phyloP scores from a whole-genome alignment of 371 early-diverging fungal genomes.

The Apophysomyces variabilis region DNA sequence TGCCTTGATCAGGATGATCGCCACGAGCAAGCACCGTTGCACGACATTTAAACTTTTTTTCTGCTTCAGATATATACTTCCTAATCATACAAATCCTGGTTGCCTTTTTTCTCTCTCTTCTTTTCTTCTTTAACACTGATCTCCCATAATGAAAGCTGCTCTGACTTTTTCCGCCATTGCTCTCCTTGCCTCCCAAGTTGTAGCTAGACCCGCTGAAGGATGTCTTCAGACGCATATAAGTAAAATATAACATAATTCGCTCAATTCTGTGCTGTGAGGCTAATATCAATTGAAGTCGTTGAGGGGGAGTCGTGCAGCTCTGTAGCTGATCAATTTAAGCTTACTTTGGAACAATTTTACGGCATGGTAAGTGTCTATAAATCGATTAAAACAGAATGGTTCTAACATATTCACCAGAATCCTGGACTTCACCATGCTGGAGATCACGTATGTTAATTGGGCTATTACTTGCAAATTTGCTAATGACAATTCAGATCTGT shows the following conservation, averaged over 20 bases:
- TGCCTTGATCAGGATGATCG: conserved; percentile 6
- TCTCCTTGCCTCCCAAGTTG: conserved; percentile 14
- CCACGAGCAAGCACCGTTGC: conserved; percentile 1
- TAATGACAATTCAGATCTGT: conserved; percentile 9
- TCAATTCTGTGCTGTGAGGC: conserved; percentile 10
- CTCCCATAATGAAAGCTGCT: not conserved
- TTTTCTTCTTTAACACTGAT: not conserved
- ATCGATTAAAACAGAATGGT: not conserved
- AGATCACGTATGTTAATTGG: conserved; percentile 11
- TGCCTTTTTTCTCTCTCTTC: not conserved
- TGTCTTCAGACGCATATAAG: conserved; percentile 6
- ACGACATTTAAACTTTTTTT: conserved; percentile 6
- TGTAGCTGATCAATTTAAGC: conserved; percentile 23
- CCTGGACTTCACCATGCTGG: conserved; percentile 28
- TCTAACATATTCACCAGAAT: conserved; percentile 6
- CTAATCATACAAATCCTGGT: not conserved
- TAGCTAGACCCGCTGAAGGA: conserved; percentile 5
- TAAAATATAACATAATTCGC: conserved; percentile 17
- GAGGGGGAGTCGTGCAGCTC: conserved; percentile 21
- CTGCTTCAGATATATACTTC: not conserved
- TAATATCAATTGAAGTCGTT: not conserved
- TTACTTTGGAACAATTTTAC: conserved; percentile 21
- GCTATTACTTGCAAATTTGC: not conserved
- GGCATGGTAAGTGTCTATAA: not conserved
- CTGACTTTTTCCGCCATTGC: conserved; percentile 11